Evolutionary conservation across 2,329 filamentous ascomycete species (phyloP), one percentile per base, ranked within the genome.

Genomic region (Pseudogymnoascus sp.): DNA sequence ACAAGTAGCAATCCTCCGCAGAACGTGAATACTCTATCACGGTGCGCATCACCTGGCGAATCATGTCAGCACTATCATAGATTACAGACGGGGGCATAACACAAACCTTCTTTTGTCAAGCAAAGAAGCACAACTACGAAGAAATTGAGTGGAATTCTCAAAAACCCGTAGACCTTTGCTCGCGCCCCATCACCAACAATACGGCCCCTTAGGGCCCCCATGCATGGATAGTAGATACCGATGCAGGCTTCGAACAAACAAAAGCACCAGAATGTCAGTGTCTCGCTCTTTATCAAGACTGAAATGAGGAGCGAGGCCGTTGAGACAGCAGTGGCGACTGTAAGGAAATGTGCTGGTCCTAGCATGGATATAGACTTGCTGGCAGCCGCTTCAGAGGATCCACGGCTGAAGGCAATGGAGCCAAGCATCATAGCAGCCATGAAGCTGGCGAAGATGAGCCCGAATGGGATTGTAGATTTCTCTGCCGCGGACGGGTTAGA

Each of bases 351-450:
- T 7, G 66, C 70, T 3, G 59, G 61, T 4, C 39, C 63, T 7
- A 67, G 36, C 59, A 67, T 69, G 43, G 70, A 67, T 67, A 72
- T 72, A 50, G 69, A 63, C 30, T 37, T 58, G 20, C 8, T 35
- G 4, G 43, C 18, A 22, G n/a, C 18, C n/a, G 37, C 28, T 30
- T 38, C 33, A 33, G 16, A 36, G 28, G 57, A 63, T 37, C 62
- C 59, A 8, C 64, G 64, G 64, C 76, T 78, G 70, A 84, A 85
- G 6, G 79, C 65, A 25, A 84, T 75, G 1, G 82, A 83, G n/a
- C 83, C 81, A 6, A 83, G 75, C 71, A 84, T 83, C 70, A 83
- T 82, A 5, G 79, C 76, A 20, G 78, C 79, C 83, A 86, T 85
- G 68, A 85, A 82, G 39, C 76, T 77, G 43, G 79, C 78, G 63